Conservation (phyloP, 805 yeast genomes). For the Kodamaea restingae region DNA sequence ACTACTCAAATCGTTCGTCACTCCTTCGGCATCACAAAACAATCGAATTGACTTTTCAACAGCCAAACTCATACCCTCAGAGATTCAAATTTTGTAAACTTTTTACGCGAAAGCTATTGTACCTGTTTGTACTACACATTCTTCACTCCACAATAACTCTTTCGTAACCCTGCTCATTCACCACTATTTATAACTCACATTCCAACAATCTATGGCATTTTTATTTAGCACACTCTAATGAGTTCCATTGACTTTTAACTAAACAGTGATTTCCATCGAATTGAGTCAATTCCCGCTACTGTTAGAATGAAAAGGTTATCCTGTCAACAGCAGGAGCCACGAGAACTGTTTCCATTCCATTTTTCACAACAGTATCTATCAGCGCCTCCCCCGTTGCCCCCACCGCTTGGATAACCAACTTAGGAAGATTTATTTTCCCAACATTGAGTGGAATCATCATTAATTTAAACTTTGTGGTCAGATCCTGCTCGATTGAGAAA, state of each 20-base stretch:
- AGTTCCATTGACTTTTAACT: too few species aligned
- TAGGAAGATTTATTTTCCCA: conserved; percentile 71
- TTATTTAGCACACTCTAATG: too few species aligned
- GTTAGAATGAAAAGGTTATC: conserved; percentile 55
- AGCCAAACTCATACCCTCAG: too few species aligned
- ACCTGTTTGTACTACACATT: background rate
- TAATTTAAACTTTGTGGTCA: conserved; percentile 28
- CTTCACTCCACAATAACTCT: background rate
- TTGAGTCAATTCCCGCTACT: background rate
- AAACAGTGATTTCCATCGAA: too few species aligned
- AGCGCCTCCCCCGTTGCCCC: conserved; percentile 26
- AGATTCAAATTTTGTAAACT: too few species aligned
- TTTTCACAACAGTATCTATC: conserved; percentile 62
- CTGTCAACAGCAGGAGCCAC: conserved; percentile 69
- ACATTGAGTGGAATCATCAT: conserved; percentile 68
- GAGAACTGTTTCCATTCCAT: conserved; percentile 63
- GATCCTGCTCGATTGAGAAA: conserved; percentile 35
- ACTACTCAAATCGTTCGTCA: too few species aligned
- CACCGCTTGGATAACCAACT: conserved; percentile 39
- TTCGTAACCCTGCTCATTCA: background rate
- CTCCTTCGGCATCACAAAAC: too few species aligned
- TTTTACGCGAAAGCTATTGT: too few species aligned
- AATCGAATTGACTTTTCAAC: too few species aligned
- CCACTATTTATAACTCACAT: too few species aligned
- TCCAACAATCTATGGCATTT: too few species aligned